A percentile compares a stretch with the other conserved stretches of the same genome.
These are phyloP conservation scores for Trypanosoma conorhini DNA, from an alignment of 208 protist genomes.

Conservation along the genomic window DNA sequence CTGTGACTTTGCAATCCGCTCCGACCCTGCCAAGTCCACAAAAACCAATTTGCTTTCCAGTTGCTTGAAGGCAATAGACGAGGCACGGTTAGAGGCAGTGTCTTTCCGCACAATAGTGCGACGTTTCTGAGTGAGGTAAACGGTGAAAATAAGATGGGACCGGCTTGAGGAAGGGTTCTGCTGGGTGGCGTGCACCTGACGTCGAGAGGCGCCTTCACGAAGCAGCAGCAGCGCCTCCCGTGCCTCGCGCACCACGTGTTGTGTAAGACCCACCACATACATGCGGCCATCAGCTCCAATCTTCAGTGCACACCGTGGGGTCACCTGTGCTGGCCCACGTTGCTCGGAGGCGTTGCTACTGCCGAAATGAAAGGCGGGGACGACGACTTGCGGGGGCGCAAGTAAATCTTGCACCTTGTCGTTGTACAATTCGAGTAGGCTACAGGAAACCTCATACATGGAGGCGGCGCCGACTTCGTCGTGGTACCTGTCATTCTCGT, in stretches of 20 bases:
- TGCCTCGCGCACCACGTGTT: conserved; percentile 26
- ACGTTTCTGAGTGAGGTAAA: conserved; percentile 31
- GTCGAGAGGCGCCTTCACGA: conserved; percentile 19
- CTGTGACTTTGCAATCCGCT: conserved; percentile 43
- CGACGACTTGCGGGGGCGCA: conserved; percentile 23
- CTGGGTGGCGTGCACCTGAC: conserved; percentile 35
- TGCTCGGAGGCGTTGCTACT: conserved; percentile 8
- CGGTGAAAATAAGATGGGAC: conserved; percentile 53
- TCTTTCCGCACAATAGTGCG: neutral
- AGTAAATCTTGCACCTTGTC: conserved; percentile 55
- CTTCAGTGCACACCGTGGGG: conserved; percentile 28
- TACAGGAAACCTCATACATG: conserved; percentile 33
- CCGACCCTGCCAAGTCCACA: conserved; percentile 78
- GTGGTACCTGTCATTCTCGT: neutral
- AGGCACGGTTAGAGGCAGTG: neutral
- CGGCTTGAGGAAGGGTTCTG: conserved; percentile 37
- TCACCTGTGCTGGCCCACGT: conserved; percentile 3
- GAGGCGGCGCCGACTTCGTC: neutral
- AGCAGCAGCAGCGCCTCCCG: conserved; percentile 34
- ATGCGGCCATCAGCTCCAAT: conserved; percentile 19
- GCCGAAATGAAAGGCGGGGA: conserved; percentile 5
- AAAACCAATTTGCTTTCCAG: conserved; percentile 57
- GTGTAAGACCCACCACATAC: conserved; percentile 30
- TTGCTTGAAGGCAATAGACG: conserved; percentile 7
- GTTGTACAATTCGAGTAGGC: conserved; percentile 60